Evolutionary conservation across 2,329 filamentous ascomycete species (phyloP).

Genomic region (Diatrype stigma): DNA sequence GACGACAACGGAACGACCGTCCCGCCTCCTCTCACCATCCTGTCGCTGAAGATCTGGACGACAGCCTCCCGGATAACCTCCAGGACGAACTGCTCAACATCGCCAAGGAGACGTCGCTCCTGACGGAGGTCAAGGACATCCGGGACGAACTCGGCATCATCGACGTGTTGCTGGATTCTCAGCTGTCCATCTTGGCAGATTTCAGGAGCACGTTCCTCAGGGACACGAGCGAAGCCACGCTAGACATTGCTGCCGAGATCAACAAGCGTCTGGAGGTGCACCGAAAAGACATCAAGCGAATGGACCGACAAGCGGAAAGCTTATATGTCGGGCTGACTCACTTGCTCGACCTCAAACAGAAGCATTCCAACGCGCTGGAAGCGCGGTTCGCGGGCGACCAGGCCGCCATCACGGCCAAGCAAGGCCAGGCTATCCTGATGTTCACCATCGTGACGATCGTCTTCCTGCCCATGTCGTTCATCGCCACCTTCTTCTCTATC

Average conservation of each 20-base stretch:
- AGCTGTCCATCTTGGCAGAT: slow-evolving; percentile 41
- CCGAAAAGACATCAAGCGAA: slow-evolving; percentile 61
- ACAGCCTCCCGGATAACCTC: no score
- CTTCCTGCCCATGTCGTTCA: slow-evolving; percentile 33
- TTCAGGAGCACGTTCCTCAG: slow-evolving; percentile 39
- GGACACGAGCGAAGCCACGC: no score
- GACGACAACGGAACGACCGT: slow-evolving; percentile 47
- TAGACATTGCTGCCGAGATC: slow-evolving; percentile 37
- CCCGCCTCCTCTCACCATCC: no score
- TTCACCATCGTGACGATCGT: slow-evolving; percentile 37
- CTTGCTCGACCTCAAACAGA: slow-evolving; percentile 59
- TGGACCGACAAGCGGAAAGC: slow-evolving; percentile 57
- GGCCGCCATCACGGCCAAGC: slow-evolving; percentile 49
- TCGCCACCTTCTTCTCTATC: slow-evolving; percentile 33
- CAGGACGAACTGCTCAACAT: slow-evolving; percentile 60
- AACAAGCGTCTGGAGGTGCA: no score
- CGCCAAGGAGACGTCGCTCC: slow-evolving; percentile 54
- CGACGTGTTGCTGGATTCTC: slow-evolving; percentile 45
- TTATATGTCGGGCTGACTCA: slow-evolving; percentile 55
- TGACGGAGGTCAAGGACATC: slow-evolving; percentile 64
- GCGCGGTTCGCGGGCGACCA: slow-evolving; percentile 54
- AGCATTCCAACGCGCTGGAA: slow-evolving; percentile 60
- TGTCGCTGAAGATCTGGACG: slow-evolving; percentile 21
- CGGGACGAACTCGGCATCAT: slow-evolving; percentile 65
- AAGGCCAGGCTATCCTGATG: slow-evolving; percentile 32